These are phyloP conservation scores for Epithemia pelagica DNA, from an alignment of 108 stramenopile species.

Conservation along the genomic window DNA sequence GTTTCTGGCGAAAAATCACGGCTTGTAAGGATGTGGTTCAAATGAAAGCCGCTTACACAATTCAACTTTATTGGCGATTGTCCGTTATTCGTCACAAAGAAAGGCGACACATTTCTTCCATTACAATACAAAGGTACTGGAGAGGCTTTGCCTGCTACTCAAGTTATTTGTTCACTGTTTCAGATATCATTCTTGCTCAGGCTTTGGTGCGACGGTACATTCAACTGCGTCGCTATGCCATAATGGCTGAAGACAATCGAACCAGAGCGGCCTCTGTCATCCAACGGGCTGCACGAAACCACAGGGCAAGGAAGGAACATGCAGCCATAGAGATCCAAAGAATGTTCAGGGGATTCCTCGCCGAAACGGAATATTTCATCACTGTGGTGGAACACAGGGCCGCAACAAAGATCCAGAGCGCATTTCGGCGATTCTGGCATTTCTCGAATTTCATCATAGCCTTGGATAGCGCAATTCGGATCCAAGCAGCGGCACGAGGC, in stretches of 20 bases:
- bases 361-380: slow-evolving; percentile 13
- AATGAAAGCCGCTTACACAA: neutral
- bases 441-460: slow-evolving; percentile 8
- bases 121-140: slow-evolving; percentile 51
- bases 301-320: neutral
- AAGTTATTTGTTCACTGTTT: slow-evolving; percentile 49
- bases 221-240: slow-evolving; percentile 2
- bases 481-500: slow-evolving; percentile 26
- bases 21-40: neutral
- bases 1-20: slow-evolving; percentile 10
- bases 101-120: neutral
- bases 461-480: slow-evolving; percentile 19
- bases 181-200: slow-evolving; percentile 57
- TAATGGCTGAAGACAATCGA: neutral
- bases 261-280: neutral
- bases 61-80: neutral
- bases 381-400: slow-evolving; percentile 4
- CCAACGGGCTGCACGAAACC: neutral
- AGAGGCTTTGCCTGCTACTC: slow-evolving; percentile 53
- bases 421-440: slow-evolving; percentile 18
- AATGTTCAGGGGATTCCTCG: slow-evolving; percentile 12
- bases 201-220: slow-evolving; percentile 14
- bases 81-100: neutral
- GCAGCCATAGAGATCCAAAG: slow-evolving; percentile 31
- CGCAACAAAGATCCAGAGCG: slow-evolving; percentile 17